phyloP scores from a whole-genome alignment of 345 rosid species.

The Hevea brasiliensis region DNA sequence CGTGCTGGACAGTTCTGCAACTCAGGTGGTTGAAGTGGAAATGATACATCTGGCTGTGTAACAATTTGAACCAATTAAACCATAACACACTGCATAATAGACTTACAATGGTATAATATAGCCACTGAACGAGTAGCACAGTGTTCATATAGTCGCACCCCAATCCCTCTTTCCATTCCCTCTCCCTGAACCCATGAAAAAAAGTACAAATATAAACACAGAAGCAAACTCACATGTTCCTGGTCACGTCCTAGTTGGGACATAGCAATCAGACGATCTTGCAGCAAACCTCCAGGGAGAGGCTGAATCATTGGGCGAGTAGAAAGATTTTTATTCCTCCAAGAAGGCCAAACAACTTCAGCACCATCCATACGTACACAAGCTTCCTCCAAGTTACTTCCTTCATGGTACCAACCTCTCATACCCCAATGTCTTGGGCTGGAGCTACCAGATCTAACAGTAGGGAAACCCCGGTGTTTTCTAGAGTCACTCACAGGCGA shows the following conservation, averaged over 20 bases:
- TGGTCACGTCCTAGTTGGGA: conserved; percentile 91
- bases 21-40: conserved; percentile 81
- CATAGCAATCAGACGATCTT: conserved; percentile 84
- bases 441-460: conserved; percentile 98
- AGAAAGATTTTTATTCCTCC: conserved; percentile 86
- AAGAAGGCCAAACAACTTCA: conserved; percentile 93
- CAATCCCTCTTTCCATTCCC: background rate
- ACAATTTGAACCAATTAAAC: conserved; percentile 33
- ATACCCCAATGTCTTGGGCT: conserved; percentile 98
- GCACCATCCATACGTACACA: conserved; percentile 67
- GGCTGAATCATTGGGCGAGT: conserved; percentile 79
- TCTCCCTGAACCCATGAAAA: background rate
- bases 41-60: conserved; percentile 83
- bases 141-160: background rate
- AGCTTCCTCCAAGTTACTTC: conserved; percentile 67
- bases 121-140: background rate
- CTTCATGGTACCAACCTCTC: conserved; percentile 82
- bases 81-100: conserved; percentile 14
- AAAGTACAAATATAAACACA: conserved; percentile 2
- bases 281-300: conserved; percentile 76
- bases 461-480: conserved; percentile 85
- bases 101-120: conserved; percentile 13
- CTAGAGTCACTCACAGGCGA: conserved; percentile 88
- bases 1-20: conserved; percentile 52
- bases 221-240: conserved; percentile 70